Conservation (phyloP, 352 stramenopile species). For the Globisporangium orthogonon region DNA sequence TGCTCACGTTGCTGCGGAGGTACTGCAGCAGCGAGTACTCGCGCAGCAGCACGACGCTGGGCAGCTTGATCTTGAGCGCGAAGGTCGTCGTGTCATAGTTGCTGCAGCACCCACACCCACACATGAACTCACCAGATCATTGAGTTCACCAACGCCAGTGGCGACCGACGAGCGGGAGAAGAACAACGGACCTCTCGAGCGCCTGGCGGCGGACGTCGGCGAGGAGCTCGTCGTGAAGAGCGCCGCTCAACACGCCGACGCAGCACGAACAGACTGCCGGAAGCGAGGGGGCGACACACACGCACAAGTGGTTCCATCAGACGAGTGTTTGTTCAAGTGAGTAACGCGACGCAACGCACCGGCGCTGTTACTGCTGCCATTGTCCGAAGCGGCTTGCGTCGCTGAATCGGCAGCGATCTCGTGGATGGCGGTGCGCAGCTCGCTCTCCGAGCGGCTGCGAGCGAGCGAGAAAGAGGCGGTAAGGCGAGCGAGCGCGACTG, state of each 20-base stretch:
- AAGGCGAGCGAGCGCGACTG: neutral
- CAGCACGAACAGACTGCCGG: slow-evolving; percentile 58
- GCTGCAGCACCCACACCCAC: slow-evolving; percentile 11
- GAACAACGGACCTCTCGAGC: slow-evolving; percentile 20
- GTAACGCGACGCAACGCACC: neutral
- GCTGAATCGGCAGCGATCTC: neutral
- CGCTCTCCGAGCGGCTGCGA: slow-evolving; percentile 22
- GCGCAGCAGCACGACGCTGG: slow-evolving; percentile 66
- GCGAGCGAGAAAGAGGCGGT: neutral
- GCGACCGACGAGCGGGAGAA: neutral
- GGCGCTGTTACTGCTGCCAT: neutral
- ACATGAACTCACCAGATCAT: neutral
- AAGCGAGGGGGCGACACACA: slow-evolving; percentile 1
- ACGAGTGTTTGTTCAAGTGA: neutral
- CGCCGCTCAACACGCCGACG: slow-evolving; percentile 45
- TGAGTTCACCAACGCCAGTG: neutral
- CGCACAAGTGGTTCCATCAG: neutral
- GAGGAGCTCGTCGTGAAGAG: slow-evolving; percentile 39
- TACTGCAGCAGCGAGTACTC: slow-evolving; percentile 71
- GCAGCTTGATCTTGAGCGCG: slow-evolving; percentile 76
- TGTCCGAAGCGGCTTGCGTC: neutral
- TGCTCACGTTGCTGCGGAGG: slow-evolving; percentile 25
- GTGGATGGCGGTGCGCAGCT: slow-evolving; percentile 17
- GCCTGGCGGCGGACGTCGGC: slow-evolving; percentile 30
- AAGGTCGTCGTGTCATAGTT: slow-evolving; percentile 67